Conservation (phyloP, 2,329 filamentous ascomycete species). For the Fusarium marasasianum region DNA sequence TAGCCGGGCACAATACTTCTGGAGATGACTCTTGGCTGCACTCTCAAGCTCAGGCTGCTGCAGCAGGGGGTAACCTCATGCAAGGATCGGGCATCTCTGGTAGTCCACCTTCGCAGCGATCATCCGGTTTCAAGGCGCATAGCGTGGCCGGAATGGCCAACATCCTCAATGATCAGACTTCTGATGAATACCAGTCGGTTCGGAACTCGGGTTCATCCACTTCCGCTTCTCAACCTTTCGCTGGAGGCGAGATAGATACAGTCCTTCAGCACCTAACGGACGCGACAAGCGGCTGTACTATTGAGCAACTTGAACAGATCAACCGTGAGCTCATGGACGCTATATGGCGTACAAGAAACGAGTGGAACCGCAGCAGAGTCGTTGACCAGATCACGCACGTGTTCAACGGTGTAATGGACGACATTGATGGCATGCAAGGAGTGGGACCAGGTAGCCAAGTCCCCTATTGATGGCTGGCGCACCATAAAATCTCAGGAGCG, state of each 20-base stretch:
- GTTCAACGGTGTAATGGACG: constrained; percentile 78
- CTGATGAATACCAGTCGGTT: constrained; percentile 47
- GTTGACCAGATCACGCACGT: constrained; percentile 69
- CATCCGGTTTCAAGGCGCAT: constrained; percentile 48
- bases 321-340: constrained; percentile 90
- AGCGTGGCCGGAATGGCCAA: constrained; percentile 44
- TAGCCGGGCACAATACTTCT: constrained; percentile 57
- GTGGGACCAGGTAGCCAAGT: constrained; percentile 56
- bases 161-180: constrained; percentile 53
- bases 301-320: constrained; percentile 96
- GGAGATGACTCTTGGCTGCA: constrained; percentile 66
- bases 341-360: constrained; percentile 80
- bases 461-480: constrained; percentile 18
- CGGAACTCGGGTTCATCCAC: constrained; percentile 50
- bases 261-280: constrained; percentile 72
- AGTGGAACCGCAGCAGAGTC: constrained; percentile 86
- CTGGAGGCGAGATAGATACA: constrained; percentile 61
- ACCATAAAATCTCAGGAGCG: neutral
- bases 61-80: constrained; percentile 52
- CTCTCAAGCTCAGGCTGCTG: constrained; percentile 64
- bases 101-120: constrained; percentile 50
- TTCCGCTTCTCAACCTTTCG: constrained; percentile 57
- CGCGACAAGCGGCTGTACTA: constrained; percentile 78
- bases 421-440: constrained; percentile 68
- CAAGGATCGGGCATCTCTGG: constrained; percentile 41